Evolutionary conservation across 192 early-diverging fungal genomes (phyloP), one percentile per base, ranked within the genome.

Genomic region (Linnemannia zychae): DNA sequence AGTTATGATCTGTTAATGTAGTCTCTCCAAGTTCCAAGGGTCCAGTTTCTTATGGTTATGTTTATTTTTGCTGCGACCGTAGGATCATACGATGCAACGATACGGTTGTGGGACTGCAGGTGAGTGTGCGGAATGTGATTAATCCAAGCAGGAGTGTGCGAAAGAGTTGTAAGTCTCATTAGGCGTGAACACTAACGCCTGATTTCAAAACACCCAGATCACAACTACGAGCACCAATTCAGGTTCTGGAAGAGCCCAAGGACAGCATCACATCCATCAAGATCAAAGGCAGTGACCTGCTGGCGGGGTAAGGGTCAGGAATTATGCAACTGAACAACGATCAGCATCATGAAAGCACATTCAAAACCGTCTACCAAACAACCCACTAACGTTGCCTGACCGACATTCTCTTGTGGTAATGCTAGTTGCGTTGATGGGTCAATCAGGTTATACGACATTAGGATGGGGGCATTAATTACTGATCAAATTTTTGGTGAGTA

Each of bases 401-500:
- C n/a, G 28, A 74, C 18, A 5, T 17, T 33, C 20, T 66, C 36
- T 70, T 80, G 40, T 71, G 3, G 13, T 47, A 18, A 4, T 63
- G 82, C 22, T 72, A 82, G 93, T 9, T 97, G 93, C n/a, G 93
- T 96, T 7, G 97, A 98, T 83, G 97, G 97, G 0, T 89, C 80
- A 57, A 89, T 98, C 73, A 88, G 98, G 52, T 92, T 91, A 16
- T 98, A 97, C 79, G 98, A 99, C 80, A 88, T 98, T 48, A 93
- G 98, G 40, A 91, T 88, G 82, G 97, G 97, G 11, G 76, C 81
- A n/a, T 63, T 96, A 40, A 79, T 89, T 17, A 83, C 90, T 7
- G 97, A 99, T 72, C 76, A 90, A 31, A 91, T 98, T 73, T 94
- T 94, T 34, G 90, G 93, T 95, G 87, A 40, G 52, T 44, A 7